These are phyloP conservation scores for Irpex sp. DNA, from an alignment of 1,284 basidiomycete genomes.

Conservation along the genomic window DNA sequence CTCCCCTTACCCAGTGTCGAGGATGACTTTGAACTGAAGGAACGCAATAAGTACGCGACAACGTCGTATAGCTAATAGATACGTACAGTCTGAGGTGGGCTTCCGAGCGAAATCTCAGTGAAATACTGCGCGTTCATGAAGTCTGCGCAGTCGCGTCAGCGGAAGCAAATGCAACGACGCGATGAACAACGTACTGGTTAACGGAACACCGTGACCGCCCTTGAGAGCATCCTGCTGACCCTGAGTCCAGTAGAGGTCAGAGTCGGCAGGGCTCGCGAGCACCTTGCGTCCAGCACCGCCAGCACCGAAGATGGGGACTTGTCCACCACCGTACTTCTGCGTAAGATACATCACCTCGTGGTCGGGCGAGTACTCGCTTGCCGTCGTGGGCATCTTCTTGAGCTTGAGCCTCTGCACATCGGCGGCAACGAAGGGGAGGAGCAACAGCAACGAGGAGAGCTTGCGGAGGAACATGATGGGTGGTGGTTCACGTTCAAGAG, in stretches of 20 bases:
- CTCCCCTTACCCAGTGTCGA: constrained; percentile 71
- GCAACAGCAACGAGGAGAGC: constrained; percentile 46
- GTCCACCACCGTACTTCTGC: constrained; percentile 75
- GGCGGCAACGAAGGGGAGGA: constrained; percentile 70
- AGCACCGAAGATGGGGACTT: constrained; percentile 65
- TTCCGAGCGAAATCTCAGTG: constrained; percentile 83
- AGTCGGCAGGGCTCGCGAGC: constrained; percentile 35
- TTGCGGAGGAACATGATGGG: constrained; percentile 68
- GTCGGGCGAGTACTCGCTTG: constrained; percentile 48
- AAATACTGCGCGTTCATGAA: constrained; percentile 99
- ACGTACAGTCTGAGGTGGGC: constrained; percentile 69
- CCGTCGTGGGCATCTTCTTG: constrained; percentile 69
- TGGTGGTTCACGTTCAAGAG: constrained; percentile 20
- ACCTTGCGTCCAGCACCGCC: constrained; percentile 73
- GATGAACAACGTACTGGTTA: constrained; percentile 70
- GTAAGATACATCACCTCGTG: constrained; percentile 81
- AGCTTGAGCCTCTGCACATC: constrained; percentile 84
- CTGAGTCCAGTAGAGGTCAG: constrained; percentile 80
- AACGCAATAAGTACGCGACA: constrained; percentile 7
- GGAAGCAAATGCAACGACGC: neutral
- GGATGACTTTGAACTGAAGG: constrained; percentile 76
- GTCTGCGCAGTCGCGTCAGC: constrained; percentile 46
- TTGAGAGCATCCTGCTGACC: constrained; percentile 54
- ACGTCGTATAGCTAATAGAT: constrained; percentile 3
- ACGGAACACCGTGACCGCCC: constrained; percentile 86